Base-by-base conservation (phyloP, 306 rosid genomes). In the Clitoria ternatea region DNA sequence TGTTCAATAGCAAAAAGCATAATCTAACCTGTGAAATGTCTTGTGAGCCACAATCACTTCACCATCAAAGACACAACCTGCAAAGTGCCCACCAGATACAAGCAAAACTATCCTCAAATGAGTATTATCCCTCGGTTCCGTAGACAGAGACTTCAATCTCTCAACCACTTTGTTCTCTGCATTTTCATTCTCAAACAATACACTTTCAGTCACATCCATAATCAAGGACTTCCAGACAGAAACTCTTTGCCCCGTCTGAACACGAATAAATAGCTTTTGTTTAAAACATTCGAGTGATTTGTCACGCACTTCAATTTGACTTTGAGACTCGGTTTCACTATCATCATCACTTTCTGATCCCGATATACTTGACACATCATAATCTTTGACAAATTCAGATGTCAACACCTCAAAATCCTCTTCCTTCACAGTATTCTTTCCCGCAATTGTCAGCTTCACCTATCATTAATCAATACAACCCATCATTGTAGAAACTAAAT, bases 11-110 rank as follows among this genome's bases (percentile, higher is more conserved):
- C 73, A 27, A 75, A 49, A 71, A 36, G 48, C 53, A 69, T 15
- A 9, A 72, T 14, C 86, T 37, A 75, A 93, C 98, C 98, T 87
- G 87, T 94, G 98, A 76, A 94, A 94, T 64, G 97, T 94, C 86
- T 94, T 94, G 81, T 85, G 88, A 85, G 96, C 97, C 69, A 90
- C 88, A 70, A 89, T 85, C 6, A 7, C 57, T 69, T 75, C 87
- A 45, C 98, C 98, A 27, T 89, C 96, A 66, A 94, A 90, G 55
- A 94, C 97, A 77, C 98, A 89, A 11, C 96, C 96, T 0, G 91
- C 98, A 63, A 94, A 94, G 75, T 94, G 97, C 48, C 98, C 98
- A 55, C 97, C 98, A 1, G 96, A 88, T 6, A 86, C 96, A 77
- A 94, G 96, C 77, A 94, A 75, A 77, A 94, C 87, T 4, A 94